Evolutionary conservation across 768 basidiomycete species (phyloP).

Genomic region (Termitomyces sp.): DNA sequence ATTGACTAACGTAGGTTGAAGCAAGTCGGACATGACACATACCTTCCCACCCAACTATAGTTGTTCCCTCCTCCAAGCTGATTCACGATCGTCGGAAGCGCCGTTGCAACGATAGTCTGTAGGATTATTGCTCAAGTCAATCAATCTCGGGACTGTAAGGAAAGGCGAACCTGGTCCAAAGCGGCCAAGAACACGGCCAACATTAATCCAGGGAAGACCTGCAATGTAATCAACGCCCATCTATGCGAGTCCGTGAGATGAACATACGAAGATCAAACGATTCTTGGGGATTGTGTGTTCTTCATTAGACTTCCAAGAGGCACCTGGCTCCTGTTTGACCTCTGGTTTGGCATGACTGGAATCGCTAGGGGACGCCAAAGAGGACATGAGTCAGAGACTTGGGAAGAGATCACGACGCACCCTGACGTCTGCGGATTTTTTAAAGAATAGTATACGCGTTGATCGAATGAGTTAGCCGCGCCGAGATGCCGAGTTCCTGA

Average conservation of each 20-base stretch:
- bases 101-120: constrained; percentile 69
- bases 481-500: constrained; percentile 25
- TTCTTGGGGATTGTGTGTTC: constrained; percentile 54
- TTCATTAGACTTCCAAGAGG: constrained; percentile 51
- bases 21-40: constrained; percentile 10
- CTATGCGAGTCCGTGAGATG: neutral
- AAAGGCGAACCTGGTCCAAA: constrained; percentile 48
- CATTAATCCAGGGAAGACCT: constrained; percentile 46
- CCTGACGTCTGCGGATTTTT: constrained; percentile 13
- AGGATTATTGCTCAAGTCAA: neutral
- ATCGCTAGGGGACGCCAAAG: constrained; percentile 9
- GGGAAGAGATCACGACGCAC: neutral
- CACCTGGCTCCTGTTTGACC: constrained; percentile 32
- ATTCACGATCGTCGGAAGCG: constrained; percentile 69
- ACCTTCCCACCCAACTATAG: constrained; percentile 77
- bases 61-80: constrained; percentile 54
- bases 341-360: constrained; percentile 9
- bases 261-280: constrained; percentile 36
- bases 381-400: constrained; percentile 13
- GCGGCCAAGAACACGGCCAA: constrained; percentile 44
- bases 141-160: neutral
- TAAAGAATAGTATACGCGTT: neutral
- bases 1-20: neutral
- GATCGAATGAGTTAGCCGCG: constrained; percentile 13
- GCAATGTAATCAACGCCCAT: neutral